phyloP scores from a whole-genome alignment of 139 green algal genomes.

The Chlamydomonas sphaeroides region DNA sequence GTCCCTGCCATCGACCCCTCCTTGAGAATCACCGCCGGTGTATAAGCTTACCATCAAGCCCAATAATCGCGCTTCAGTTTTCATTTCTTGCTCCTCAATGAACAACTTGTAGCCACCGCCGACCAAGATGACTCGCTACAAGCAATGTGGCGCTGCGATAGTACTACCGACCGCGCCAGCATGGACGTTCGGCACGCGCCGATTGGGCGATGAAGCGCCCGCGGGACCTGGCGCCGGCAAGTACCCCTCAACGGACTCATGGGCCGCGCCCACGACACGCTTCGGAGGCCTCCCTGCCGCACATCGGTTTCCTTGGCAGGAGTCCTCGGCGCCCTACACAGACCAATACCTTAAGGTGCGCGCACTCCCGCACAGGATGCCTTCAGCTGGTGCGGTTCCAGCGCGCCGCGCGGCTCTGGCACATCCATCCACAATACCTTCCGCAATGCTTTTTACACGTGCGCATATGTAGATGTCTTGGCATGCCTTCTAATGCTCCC shows the following conservation, averaged over 20 bases:
- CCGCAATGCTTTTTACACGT: not conserved
- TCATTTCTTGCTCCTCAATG: no score
- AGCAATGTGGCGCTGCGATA: not conserved
- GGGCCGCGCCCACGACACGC: not conserved
- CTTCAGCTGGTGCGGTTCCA: no score
- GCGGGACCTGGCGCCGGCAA: not conserved
- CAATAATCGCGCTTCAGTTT: no score
- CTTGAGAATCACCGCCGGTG: no score
- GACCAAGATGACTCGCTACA: slow-evolving; percentile 22
- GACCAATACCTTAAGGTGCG: slow-evolving; percentile 4
- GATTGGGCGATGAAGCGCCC: not conserved
- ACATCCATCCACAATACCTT: no score
- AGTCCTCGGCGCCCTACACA: not conserved
- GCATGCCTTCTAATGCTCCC: not conserved
- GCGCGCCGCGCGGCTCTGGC: no score
- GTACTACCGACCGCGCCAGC: slow-evolving; percentile 5
- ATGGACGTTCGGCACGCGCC: slow-evolving; percentile 4
- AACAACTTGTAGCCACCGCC: no score
- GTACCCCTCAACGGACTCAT: slow-evolving; percentile 3
- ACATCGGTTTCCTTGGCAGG: not conserved
- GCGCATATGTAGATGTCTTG: not conserved
- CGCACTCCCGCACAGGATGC: no score
- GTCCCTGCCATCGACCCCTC: no score
- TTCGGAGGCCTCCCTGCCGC: not conserved
- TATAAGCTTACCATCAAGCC: no score